A percentile compares a stretch with the other conserved stretches of the same genome.
These are phyloP conservation scores for Sabuloglossum arenarium DNA, from an alignment of 495 filamentous ascomycete species.

Conservation along the genomic window DNA sequence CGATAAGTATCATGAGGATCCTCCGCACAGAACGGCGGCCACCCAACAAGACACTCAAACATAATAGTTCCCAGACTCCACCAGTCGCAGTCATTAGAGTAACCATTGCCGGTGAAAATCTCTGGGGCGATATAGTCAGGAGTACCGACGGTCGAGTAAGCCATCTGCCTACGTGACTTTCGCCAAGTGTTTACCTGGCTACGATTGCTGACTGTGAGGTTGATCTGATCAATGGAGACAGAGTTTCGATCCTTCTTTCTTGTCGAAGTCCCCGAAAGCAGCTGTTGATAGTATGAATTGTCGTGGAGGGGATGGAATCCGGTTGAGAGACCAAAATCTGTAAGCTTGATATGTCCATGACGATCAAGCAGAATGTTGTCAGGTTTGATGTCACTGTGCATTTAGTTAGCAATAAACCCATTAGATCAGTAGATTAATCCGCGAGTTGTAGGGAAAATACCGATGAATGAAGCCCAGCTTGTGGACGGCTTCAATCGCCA, in stretches of 20 bases:
- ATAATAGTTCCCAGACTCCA: constrained; percentile 98
- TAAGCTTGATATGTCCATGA: constrained; percentile 92
- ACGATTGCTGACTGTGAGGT: constrained; percentile 92
- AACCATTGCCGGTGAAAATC: constrained; percentile 91
- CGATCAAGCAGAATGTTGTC: constrained; percentile 95
- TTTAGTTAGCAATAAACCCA: constrained; percentile 3
- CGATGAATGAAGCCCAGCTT: constrained; percentile 97
- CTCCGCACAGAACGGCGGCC: constrained; percentile 97
- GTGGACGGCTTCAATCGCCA: constrained; percentile 95
- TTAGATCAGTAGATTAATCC: not conserved
- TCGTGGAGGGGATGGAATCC: constrained; percentile 96
- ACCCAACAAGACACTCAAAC: constrained; percentile 98
- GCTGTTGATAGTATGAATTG: constrained; percentile 91
- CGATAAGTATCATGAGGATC: constrained; percentile 94
- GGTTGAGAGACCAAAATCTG: constrained; percentile 94
- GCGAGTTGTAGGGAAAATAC: constrained; percentile 26
- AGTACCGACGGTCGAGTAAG: constrained; percentile 94
- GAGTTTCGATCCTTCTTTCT: constrained; percentile 64
- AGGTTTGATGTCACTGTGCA: constrained; percentile 82
- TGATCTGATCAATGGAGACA: constrained; percentile 91
- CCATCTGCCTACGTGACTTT: constrained; percentile 82
- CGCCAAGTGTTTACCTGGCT: constrained; percentile 96
- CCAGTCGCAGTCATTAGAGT: constrained; percentile 94
- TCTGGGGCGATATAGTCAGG: constrained; percentile 98
- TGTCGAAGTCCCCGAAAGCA: constrained; percentile 51